These are phyloP conservation scores for Fusarium verticillioides DNA, from an alignment of 2,329 filamentous ascomycete species.

Conservation along the genomic window DNA sequence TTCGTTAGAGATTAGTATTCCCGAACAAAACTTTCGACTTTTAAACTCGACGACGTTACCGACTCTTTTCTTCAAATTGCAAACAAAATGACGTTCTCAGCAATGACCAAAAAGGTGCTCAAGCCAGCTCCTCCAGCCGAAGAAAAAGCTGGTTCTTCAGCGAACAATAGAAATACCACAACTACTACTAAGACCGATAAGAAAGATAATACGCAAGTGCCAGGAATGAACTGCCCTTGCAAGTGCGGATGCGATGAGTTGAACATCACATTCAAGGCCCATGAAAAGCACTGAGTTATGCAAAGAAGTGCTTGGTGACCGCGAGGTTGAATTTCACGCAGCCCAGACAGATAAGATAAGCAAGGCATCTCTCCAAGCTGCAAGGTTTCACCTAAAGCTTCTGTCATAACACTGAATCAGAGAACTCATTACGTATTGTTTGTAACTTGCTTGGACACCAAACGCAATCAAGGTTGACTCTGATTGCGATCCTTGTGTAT, in stretches of 20 bases:
- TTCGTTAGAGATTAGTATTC: rapidly evolving
- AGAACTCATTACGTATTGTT: neutral
- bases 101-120: rapidly evolving
- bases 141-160: rapidly evolving
- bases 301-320: rapidly evolving
- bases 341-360: rapidly evolving
- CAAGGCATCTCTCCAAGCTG: rapidly evolving
- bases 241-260: neutral
- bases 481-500: neutral
- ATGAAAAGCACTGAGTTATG: neutral
- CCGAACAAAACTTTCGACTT: rapidly evolving
- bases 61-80: rapidly evolving
- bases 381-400: rapidly evolving
- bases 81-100: neutral
- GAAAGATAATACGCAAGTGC: rapidly evolving
- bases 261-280: neutral
- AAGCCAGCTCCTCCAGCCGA: neutral
- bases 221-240: rapidly evolving
- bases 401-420: neutral
- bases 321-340: rapidly evolving
- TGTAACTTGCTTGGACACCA: rapidly evolving
- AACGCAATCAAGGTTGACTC: too few relatives aligned
- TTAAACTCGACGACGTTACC: rapidly evolving
- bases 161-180: rapidly evolving
- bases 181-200: rapidly evolving